Base-by-base conservation (phyloP, 768 basidiomycete genomes). In the Infundibulicybe gibba region DNA sequence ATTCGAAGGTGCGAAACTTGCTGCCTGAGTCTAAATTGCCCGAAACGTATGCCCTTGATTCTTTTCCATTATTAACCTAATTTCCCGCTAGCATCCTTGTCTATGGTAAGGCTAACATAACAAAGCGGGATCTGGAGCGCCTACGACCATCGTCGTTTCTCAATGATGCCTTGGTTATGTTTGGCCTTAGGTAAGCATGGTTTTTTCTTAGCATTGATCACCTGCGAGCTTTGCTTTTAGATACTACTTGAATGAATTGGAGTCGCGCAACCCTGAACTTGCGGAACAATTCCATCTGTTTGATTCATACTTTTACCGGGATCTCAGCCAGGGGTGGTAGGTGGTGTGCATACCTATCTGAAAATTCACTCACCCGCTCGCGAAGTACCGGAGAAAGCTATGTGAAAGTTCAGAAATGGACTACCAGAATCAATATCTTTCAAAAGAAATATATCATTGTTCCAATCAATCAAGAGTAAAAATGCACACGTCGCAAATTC, bases 251-350 rank as follows among this genome's bases (percentile, higher is more conserved):
- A 75, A 69, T 41, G 73, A 77, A 6, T 63, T 90, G 19, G 76
- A 80, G 50, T 66, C 61, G 33, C 65, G 57, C 32, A 61, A 85
- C 50, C 83, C 85, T 2, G 74, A 73, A 14, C 66, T 90, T 4
- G 88, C 82, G 2, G 76, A 83, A 2, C 77, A 89, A 54, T 74
- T 94, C 1, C 86, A 97, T 57, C 77, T 98, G 3, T 98, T 98
- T 72, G 97, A 86, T 62, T 94, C 94, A 0, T 99, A 97, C 68
- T 98, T 99, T 66, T 98, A 94, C 72, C 91, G 94, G 72, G 94
- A 97, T 64, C 67, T 99, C 19, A 85, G 84, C n/a, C n/a, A n/a
- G n/a, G n/a, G n/a, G n/a, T n/a, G n/a, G 83, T 84, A 60, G 32
- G 72, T 60, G n/a, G 17, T 14, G 6, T 19, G 19, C 32, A 43